Evolutionary conservation across 352 stramenopile genomes (phyloP).

Genomic region (Phytophthora kernoviae): DNA sequence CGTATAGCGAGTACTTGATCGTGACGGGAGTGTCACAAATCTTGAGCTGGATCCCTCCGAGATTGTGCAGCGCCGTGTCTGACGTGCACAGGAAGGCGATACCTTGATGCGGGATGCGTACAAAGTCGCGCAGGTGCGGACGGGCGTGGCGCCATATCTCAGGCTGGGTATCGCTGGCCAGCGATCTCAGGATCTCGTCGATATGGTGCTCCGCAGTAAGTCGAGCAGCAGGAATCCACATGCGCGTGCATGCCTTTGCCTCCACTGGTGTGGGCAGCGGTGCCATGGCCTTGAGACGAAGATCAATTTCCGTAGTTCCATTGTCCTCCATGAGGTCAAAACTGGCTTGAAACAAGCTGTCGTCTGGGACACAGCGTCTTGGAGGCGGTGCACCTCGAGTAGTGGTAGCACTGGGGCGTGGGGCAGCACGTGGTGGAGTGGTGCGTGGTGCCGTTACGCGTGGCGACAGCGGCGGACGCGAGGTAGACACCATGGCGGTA

Average conservation of each 20-base stretch:
- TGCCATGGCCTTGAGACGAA: not conserved
- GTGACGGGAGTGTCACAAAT: conserved; percentile 1
- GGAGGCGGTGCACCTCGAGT: not conserved
- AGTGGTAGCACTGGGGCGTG: not conserved
- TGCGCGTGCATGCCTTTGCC: not conserved
- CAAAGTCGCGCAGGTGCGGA: not conserved
- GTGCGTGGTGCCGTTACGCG: too few relatives aligned
- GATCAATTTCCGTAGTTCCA: not conserved
- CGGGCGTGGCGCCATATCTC: not conserved
- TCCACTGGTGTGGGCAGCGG: not conserved
- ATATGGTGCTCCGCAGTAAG: conserved; percentile 1
- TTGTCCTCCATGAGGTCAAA: not conserved
- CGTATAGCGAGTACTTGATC: conserved; percentile 8
- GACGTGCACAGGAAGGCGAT: conserved; percentile 7
- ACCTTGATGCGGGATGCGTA: not conserved
- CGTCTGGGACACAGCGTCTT: not conserved
- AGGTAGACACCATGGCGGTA: too few relatives aligned
- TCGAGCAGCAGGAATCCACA: conserved; percentile 2
- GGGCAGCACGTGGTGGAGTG: too few relatives aligned
- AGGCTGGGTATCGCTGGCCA: conserved; percentile 2
- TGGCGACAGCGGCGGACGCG: too few relatives aligned
- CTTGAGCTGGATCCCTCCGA: not conserved
- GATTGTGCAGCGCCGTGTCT: not conserved
- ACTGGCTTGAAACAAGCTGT: conserved; percentile 1
- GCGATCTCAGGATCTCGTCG: not conserved